A percentile compares a stretch with the other conserved stretches of the same genome.
Conservation (phyloP, 495 filamentous ascomycete species). For the Pseudomonodictys pantanalensis region DNA sequence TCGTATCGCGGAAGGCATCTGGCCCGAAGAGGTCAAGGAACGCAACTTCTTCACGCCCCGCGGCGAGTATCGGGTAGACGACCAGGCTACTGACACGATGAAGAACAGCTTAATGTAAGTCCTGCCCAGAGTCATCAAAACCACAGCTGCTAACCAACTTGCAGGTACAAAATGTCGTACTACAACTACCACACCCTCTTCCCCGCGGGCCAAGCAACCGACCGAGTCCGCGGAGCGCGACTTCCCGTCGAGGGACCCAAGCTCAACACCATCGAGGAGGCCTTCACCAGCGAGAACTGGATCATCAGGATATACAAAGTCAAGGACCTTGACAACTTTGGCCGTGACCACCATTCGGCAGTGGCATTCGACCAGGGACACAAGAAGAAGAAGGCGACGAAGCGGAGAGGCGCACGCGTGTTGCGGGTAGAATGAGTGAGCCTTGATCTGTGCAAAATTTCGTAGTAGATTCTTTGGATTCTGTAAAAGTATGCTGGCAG, state of each 20-base stretch:
- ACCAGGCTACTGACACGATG: slow-evolving; percentile 94
- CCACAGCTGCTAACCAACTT: slow-evolving; percentile 41
- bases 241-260: slow-evolving; percentile 84
- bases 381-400: slow-evolving; percentile 85
- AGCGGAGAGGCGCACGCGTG: slow-evolving; percentile 74
- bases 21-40: slow-evolving; percentile 98
- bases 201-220: slow-evolving; percentile 83
- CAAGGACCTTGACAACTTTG: slow-evolving; percentile 95
- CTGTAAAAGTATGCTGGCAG: slow-evolving; percentile 20
- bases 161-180: slow-evolving; percentile 99
- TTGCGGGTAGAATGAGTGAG: slow-evolving; percentile 66
- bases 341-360: slow-evolving; percentile 80
- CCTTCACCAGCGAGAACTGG: slow-evolving; percentile 99
- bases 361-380: slow-evolving; percentile 86
- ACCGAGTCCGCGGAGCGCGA: slow-evolving; percentile 78
- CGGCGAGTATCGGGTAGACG: slow-evolving; percentile 95
- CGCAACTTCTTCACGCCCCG: slow-evolving; percentile 92
- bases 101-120: slow-evolving; percentile 97
- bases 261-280: slow-evolving; percentile 88
- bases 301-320: slow-evolving; percentile 99
- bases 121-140: slow-evolving; percentile 1
- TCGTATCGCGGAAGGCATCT: slow-evolving; percentile 97
- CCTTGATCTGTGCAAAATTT: slow-evolving; percentile 4
- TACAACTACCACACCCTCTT: slow-evolving; percentile 95
- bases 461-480: background rate